Evolutionary conservation across 1,139 yeast species (phyloP), one percentile per base, ranked within the genome.

Genomic region (Protomyces inouyei): DNA sequence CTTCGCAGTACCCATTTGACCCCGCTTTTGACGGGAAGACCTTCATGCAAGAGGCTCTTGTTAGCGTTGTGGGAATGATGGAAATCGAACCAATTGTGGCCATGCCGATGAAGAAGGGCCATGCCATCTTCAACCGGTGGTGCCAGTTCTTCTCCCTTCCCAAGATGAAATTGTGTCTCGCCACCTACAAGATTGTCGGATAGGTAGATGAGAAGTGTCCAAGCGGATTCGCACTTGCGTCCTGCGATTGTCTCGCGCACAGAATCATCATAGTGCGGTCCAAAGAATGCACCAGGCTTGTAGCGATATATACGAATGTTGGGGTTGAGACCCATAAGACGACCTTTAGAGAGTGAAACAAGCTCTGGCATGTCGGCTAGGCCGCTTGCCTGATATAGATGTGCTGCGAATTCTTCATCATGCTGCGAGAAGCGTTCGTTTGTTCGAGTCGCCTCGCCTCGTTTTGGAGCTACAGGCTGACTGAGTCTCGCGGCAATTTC

Each of bases 1-100:
- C 86, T 83, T 70, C 89, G 74, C 14, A 85, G 73, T 0, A 85
- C 85, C 89, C 88, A 85, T 71, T 85, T 85, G 52, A 75, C 82
- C 0, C 89, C 89, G 3, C 70, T 73, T 18, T 71, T 74, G 0
- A 85, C 87, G 64, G 78, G 69, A 67, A 81, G 82, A 1, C 84
- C 88, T 70, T 85, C 88, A 69, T 85, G 89, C 61, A 79, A 72
- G 68, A 85, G 72, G 71, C 89, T 43, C 10, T 18, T 10, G 25
- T 43, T 18, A 43, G 48, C 10, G n/a, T 18, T n/a, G 23, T 2
- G 6, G 16, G 3, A 4, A 10, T 43, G 8, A 16, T 10, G 48
- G 23, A 10, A 21, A 2, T n/a, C 48, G 3, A 5, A 43, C 48
- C 48, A 85, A 69, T 84, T 86, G 66, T 83, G 85, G 0, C 88